A percentile compares a stretch with the other conserved stretches of the same genome.
phyloP scores from a whole-genome alignment of 352 stramenopile genomes.

The Globisporangium nodosum region DNA sequence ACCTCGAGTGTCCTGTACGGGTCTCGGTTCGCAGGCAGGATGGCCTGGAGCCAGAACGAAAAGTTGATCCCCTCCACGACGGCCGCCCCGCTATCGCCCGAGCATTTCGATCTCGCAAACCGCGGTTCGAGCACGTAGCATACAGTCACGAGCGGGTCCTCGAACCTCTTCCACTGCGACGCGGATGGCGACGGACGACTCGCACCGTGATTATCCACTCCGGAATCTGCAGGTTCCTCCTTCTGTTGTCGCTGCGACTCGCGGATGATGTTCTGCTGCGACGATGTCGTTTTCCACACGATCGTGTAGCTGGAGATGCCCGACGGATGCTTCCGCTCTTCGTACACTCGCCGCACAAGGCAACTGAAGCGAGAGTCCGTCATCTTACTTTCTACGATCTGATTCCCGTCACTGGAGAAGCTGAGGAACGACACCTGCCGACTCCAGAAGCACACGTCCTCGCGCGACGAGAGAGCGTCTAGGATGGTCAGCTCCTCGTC shows the following conservation, averaged over 20 bases:
- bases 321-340: slow-evolving; percentile 7
- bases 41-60: slow-evolving; percentile 30
- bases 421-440: slow-evolving; percentile 22
- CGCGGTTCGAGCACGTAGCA: slow-evolving; percentile 29
- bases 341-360: slow-evolving; percentile 26
- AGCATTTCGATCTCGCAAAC: background rate
- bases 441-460: slow-evolving; percentile 37
- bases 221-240: background rate
- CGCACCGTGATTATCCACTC: background rate
- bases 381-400: slow-evolving; percentile 5
- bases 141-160: slow-evolving; percentile 25
- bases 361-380: slow-evolving; percentile 22
- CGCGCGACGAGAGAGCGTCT: slow-evolving; percentile 19
- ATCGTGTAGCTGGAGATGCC: slow-evolving; percentile 17
- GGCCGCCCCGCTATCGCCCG: slow-evolving; percentile 2
- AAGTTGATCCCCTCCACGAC: slow-evolving; percentile 8
- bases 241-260: background rate
- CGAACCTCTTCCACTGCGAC: slow-evolving; percentile 22
- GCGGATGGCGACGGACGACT: background rate
- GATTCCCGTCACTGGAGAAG: slow-evolving; percentile 20
- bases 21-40: slow-evolving; percentile 6
- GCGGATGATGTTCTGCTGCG: slow-evolving; percentile 17
- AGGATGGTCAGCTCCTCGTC: slow-evolving; percentile 20
- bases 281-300: slow-evolving; percentile 34
- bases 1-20: slow-evolving; percentile 6